A percentile compares a stretch with the other conserved stretches of the same genome.
Evolutionary conservation across 805 yeast species (phyloP).

Genomic region (Saccharomycopsis sp.): DNA sequence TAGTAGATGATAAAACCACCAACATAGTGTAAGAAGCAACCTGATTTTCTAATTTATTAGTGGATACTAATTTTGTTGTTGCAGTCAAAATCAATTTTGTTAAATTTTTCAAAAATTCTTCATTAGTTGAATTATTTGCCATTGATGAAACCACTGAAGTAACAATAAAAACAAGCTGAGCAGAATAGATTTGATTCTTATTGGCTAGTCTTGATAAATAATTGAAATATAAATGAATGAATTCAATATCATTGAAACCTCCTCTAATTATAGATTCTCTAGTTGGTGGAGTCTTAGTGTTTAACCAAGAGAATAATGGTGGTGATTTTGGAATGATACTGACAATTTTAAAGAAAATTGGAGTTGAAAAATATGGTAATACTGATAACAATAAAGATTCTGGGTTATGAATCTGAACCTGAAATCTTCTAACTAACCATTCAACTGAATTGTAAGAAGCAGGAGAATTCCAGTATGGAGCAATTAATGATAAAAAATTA

Average conservation of each 20-base stretch:
- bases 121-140: slow-evolving; percentile 41
- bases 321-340: slow-evolving; percentile 72
- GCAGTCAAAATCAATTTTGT: slow-evolving; percentile 55
- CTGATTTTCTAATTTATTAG: slow-evolving; percentile 53
- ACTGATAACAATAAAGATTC: slow-evolving; percentile 66
- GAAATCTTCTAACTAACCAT: slow-evolving; percentile 91
- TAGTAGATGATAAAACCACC: slow-evolving; percentile 68
- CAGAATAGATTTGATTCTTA: slow-evolving; percentile 53
- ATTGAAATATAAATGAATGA: slow-evolving; percentile 49
- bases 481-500: slow-evolving; percentile 60
- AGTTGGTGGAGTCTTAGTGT: slow-evolving; percentile 57
- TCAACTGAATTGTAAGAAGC: slow-evolving; percentile 81
- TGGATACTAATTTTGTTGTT: slow-evolving; percentile 46
- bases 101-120: slow-evolving; percentile 38
- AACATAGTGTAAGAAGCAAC: slow-evolving; percentile 78
- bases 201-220: slow-evolving; percentile 39
- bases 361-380: slow-evolving; percentile 72
- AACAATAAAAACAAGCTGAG: slow-evolving; percentile 72
- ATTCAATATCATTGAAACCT: slow-evolving; percentile 55
- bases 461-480: slow-evolving; percentile 46
- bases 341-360: slow-evolving; percentile 68
- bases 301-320: slow-evolving; percentile 70
- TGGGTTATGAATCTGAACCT: slow-evolving; percentile 72
- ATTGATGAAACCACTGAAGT: slow-evolving; percentile 64
- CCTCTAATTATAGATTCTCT: slow-evolving; percentile 63